A percentile compares a stretch with the other conserved stretches of the same genome.
These are phyloP conservation scores for Trypethelium eluteriae DNA, from an alignment of 495 filamentous ascomycete species.

Conservation along the genomic window DNA sequence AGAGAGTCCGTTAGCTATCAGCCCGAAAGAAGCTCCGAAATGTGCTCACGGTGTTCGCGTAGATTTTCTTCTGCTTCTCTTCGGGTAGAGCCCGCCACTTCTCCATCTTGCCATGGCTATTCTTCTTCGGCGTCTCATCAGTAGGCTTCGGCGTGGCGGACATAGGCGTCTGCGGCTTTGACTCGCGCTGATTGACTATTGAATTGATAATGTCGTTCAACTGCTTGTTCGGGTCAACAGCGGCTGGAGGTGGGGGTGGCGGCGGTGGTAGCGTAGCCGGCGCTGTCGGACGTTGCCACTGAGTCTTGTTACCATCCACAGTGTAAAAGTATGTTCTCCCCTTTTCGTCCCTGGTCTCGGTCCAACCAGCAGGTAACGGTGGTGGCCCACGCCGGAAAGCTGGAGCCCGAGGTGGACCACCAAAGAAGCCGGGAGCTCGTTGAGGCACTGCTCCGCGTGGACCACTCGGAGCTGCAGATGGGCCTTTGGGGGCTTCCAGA, in stretches of 20 bases:
- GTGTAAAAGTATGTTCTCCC: constrained; percentile 78
- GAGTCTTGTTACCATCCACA: constrained; percentile 58
- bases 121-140: constrained; percentile 44
- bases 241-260: constrained; percentile 52
- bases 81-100: constrained; percentile 72
- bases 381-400: constrained; percentile 42
- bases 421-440: constrained; percentile 52
- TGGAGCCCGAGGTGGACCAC: constrained; percentile 49
- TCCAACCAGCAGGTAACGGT: constrained; percentile 73
- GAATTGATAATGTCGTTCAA: constrained; percentile 81
- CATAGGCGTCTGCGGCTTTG: constrained; percentile 40
- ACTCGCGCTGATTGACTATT: constrained; percentile 61
- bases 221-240: constrained; percentile 56
- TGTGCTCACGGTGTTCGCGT: constrained; percentile 73
- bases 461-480: constrained; percentile 51
- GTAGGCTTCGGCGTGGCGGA: constrained; percentile 44
- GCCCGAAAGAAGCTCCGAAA: not conserved
- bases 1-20: not conserved
- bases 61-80: constrained; percentile 87
- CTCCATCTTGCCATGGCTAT: constrained; percentile 56
- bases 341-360: constrained; percentile 54
- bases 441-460: constrained; percentile 59
- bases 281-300: constrained; percentile 63
- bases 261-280: constrained; percentile 51
- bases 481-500: constrained; percentile 46